phyloP scores from a whole-genome alignment of 1,284 basidiomycete genomes.

The Exsudoporus floridanus region DNA sequence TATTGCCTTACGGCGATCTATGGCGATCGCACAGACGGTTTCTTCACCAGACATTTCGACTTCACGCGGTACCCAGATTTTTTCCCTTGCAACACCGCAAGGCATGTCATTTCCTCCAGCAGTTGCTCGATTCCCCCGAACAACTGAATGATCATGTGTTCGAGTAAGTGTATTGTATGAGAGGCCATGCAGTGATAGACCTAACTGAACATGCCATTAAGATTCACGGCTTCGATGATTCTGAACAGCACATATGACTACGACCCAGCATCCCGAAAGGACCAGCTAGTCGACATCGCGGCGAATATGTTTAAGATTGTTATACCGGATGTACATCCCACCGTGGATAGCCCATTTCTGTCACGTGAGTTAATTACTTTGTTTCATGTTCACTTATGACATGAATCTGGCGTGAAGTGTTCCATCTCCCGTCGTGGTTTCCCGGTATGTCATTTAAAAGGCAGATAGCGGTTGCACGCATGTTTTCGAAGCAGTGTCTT shows the following conservation, averaged over 20 bases:
- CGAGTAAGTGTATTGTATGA: constrained; percentile 1
- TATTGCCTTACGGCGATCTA: constrained; percentile 9
- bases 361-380: constrained; percentile 3
- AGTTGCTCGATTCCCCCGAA: constrained; percentile 10
- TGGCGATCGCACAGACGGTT: constrained; percentile 17
- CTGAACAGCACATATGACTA: constrained; percentile 18
- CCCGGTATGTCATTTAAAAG: constrained; percentile 23
- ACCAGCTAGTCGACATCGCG: constrained; percentile 6
- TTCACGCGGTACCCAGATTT: constrained; percentile 4
- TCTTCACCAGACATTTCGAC: constrained; percentile 15
- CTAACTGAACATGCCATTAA: background rate
- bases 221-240: constrained; percentile 10
- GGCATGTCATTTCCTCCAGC: constrained; percentile 13
- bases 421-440: constrained; percentile 21
- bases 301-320: background rate
- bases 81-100: constrained; percentile 12
- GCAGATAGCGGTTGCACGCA: constrained; percentile 3
- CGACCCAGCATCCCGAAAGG: constrained; percentile 11
- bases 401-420: background rate
- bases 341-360: constrained; percentile 10
- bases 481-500: background rate
- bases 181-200: background rate
- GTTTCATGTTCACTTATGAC: background rate
- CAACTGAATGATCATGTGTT: constrained; percentile 8
- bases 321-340: constrained; percentile 1